A percentile compares a stretch with the other conserved stretches of the same genome.
These are phyloP conservation scores for Syncephalastrum monosporum DNA, from an alignment of 371 early-diverging fungal species.

Conservation along the genomic window DNA sequence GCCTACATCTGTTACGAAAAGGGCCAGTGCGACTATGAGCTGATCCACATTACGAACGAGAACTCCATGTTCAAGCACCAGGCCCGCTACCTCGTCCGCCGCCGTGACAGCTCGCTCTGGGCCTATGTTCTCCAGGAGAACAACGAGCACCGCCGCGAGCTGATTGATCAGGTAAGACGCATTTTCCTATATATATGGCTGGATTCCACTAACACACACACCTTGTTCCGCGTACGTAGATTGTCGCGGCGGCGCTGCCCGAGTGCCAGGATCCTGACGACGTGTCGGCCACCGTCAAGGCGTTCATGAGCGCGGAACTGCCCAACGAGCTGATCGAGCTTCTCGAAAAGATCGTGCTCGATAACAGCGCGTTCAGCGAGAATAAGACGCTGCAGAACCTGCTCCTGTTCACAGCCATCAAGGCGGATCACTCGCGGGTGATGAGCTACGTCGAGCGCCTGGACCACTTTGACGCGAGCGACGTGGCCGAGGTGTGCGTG, in stretches of 20 bases:
- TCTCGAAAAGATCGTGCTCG: constrained; percentile 93
- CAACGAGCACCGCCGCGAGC: constrained; percentile 82
- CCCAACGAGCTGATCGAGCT: constrained; percentile 95
- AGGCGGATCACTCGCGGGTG: constrained; percentile 88
- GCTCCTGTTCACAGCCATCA: constrained; percentile 94
- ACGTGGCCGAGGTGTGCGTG: constrained; percentile 93
- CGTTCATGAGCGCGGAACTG: constrained; percentile 95
- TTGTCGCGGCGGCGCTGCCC: constrained; percentile 84
- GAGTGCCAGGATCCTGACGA: constrained; percentile 96
- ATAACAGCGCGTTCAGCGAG: constrained; percentile 88
- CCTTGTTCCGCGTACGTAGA: constrained; percentile 11
- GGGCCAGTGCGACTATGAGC: constrained; percentile 92
- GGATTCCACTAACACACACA: no score
- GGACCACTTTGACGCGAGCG: constrained; percentile 92
- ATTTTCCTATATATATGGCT: no score
- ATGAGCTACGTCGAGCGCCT: constrained; percentile 92
- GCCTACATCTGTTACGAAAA: constrained; percentile 94
- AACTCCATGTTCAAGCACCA: constrained; percentile 99
- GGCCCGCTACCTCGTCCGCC: constrained; percentile 91
- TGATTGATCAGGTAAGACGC: constrained; percentile 94
- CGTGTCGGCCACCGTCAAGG: constrained; percentile 95
- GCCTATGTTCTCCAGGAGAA: constrained; percentile 73
- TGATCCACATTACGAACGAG: constrained; percentile 92
- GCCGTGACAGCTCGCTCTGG: constrained; percentile 89
- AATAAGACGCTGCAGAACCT: constrained; percentile 97